Base-by-base conservation (phyloP, 257 asterid genomes). In the Penstemon newberryi region DNA sequence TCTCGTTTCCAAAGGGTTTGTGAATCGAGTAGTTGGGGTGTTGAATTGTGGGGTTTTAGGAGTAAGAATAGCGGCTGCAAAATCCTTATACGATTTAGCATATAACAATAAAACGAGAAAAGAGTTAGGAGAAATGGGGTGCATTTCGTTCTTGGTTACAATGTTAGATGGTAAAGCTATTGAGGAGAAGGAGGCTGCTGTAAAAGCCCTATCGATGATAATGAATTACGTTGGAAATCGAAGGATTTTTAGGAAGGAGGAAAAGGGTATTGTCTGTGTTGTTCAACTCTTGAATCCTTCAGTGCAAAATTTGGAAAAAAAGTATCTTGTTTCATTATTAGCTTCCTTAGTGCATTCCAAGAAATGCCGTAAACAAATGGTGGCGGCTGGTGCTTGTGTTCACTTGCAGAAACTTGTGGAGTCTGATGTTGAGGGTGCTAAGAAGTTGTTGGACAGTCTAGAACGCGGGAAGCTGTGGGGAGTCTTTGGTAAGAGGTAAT, bases 71-170 rank as follows among this genome's bases (percentile, higher is more conserved):
- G 83, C 86, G 3, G 94, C 97, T 8, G 95, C 96, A 0, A 76
- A 77, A 55, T 84, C 90, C 0, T 61, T 88, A 5, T 87, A 55
- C 3, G 87, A 88, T 75, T 80, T 90, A 51, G 90, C 83, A 36
- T 80, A 84, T 79, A 81, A 43, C 56, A 69, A 71, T 0, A 90
- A 83, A 67, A 80, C 82, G 18, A 82, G 89, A 5, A 92, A 82
- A 68, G 97, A 92, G 63, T 67, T 90, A 63, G 97, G 98, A 0
- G 96, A 90, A 73, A 74, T 82, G 52, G 97, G 96, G 18, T 83
- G 95, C 74, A 77, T 93, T 67, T 56, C 85, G 0, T 70, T 70
- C 3, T 74, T 92, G 7, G 87, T 87, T 42, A 80, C 73, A 38
- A 83, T 88, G 90, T 53, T 87, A 11, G 99, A 93, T 37, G 92